These are phyloP conservation scores for Eucalyptus dawsonii DNA, from an alignment of 345 rosid species.

Conservation along the genomic window DNA sequence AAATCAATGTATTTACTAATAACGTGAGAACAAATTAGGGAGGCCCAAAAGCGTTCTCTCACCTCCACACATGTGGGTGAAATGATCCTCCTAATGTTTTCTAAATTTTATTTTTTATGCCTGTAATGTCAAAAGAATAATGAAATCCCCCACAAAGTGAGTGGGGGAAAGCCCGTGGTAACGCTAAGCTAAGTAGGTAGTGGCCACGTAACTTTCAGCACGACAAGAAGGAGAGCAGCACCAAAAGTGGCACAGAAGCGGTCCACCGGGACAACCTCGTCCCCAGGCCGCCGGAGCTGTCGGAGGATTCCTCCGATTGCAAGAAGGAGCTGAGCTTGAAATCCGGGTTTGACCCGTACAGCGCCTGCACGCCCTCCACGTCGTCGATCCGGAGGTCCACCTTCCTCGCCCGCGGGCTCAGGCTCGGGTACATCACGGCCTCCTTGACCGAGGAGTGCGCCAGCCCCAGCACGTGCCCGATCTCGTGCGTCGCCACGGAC, in stretches of 20 bases:
- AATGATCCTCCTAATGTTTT: background rate
- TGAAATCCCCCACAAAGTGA: background rate
- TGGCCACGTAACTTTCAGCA: background rate
- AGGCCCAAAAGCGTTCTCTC: background rate
- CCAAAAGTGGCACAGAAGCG: background rate
- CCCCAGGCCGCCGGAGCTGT: background rate
- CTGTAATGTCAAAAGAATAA: background rate
- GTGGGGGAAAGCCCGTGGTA: background rate
- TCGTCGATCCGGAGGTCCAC: constrained; percentile 69
- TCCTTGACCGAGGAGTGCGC: constrained; percentile 67
- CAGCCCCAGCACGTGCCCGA: constrained; percentile 79
- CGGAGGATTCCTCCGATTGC: constrained; percentile 40
- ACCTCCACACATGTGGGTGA: background rate
- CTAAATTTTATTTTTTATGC: background rate
- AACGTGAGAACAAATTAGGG: background rate
- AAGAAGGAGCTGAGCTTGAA: constrained; percentile 46
- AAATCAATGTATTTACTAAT: background rate
- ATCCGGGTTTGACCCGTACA: constrained; percentile 75
- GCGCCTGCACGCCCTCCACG: constrained; percentile 64
- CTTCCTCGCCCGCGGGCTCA: constrained; percentile 49
- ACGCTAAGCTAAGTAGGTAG: background rate
- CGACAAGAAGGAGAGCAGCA: background rate
- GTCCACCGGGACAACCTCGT: background rate
- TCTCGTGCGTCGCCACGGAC: constrained; percentile 94
- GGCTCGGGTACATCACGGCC: constrained; percentile 92